Evolutionary conservation across 1,284 basidiomycete species (phyloP), one percentile per base, ranked within the genome.

Genomic region (Golubevia pallescens): DNA sequence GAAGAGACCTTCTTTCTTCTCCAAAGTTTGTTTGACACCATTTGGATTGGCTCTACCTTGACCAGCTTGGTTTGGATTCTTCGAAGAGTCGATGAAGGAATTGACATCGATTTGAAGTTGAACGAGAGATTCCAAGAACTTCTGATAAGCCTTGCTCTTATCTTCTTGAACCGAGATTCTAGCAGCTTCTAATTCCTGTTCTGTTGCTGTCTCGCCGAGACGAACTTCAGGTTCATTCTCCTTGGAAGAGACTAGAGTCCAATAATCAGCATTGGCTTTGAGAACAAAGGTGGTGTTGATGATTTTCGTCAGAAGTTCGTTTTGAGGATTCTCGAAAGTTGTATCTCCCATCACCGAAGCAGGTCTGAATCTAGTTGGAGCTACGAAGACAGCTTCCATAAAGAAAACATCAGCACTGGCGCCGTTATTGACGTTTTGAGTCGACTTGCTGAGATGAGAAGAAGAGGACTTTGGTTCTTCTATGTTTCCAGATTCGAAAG

Each of bases 1-100:
- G 90, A 99, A 99, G 60, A 99, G 86, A 65, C 97, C 97, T 78
- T 99, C 97, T 87, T 99, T 99, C 90, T 99, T 99, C 87, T 99
- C 97, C 74, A 99, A 87, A 13, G 92, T 90, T 86, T 99, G 97
- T 88, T 99, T 99, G 76, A 99, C 91, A 81, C 97, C 97, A 54
- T 92, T 89, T 20, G 95, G 94, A 21, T 95, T 95, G n/a, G 94
- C 88, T 81, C 94, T 95, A 19, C 96, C 96, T 83, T 93, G 92
- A 67, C 92, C 90, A 73, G 93, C 88, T 2, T 91, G 89, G 32
- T 91, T 88, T 1, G 97, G 95, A 84, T 99, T 99, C 88, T 98
- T 98, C 84, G 91, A 93, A 80, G 93, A 95, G 86, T 99, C 97
- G 86, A 99, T 93, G 87, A 97, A 97, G 84, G 92, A 94, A 86